These are phyloP conservation scores for Phytophthora macrochlamydospora DNA, from an alignment of 352 stramenopile genomes.

Conservation along the genomic window DNA sequence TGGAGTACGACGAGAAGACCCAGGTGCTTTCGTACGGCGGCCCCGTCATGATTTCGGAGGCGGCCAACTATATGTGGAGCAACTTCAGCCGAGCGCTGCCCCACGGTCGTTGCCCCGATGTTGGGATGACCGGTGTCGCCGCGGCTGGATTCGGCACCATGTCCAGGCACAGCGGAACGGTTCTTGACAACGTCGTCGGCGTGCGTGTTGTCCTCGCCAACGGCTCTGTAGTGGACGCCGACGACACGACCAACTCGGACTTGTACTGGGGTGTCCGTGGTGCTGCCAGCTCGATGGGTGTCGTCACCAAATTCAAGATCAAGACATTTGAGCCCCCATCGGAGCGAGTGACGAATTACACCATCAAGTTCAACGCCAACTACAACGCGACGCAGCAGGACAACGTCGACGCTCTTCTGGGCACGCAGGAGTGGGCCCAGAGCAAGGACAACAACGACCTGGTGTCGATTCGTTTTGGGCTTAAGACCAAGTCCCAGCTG, in stretches of 20 bases:
- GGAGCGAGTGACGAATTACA: slow-evolving; percentile 16
- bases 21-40: slow-evolving; percentile 29
- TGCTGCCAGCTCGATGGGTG: slow-evolving; percentile 30
- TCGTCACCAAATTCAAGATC: slow-evolving; percentile 30
- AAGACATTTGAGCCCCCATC: slow-evolving; percentile 21
- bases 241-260: slow-evolving; percentile 23
- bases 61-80: slow-evolving; percentile 24
- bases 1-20: slow-evolving; percentile 23
- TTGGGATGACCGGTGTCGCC: slow-evolving; percentile 35
- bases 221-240: slow-evolving; percentile 27
- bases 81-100: slow-evolving; percentile 17
- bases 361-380: slow-evolving; percentile 22
- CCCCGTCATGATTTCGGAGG: slow-evolving; percentile 33
- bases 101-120: slow-evolving; percentile 30
- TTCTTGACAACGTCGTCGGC: slow-evolving; percentile 30
- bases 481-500: slow-evolving; percentile 19
- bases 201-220: slow-evolving; percentile 31
- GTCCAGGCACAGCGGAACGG: slow-evolving; percentile 20
- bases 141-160: slow-evolving; percentile 29
- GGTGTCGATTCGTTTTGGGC: slow-evolving; percentile 26
- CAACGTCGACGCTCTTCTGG: slow-evolving; percentile 26
- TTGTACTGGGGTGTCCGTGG: slow-evolving; percentile 32
- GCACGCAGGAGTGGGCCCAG: slow-evolving; percentile 26
- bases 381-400: slow-evolving; percentile 25
- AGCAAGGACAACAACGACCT: slow-evolving; percentile 33